A percentile compares a stretch with the other conserved stretches of the same genome.
These are phyloP conservation scores for Entomortierella chlamydospora DNA, from an alignment of 192 early-diverging fungal species.

Conservation along the genomic window DNA sequence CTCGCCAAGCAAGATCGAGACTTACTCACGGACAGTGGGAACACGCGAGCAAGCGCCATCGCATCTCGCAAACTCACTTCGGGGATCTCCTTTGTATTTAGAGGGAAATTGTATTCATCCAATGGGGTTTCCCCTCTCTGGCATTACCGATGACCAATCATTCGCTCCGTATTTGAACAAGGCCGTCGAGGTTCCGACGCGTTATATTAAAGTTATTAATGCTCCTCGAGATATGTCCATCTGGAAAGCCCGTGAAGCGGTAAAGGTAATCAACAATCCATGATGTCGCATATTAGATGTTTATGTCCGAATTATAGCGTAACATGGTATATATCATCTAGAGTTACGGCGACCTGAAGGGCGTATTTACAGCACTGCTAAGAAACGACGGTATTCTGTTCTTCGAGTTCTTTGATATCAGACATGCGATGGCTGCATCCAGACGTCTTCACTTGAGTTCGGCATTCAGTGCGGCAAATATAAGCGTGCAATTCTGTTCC, in stretches of 20 bases:
- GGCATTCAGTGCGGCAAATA: constrained; percentile 3
- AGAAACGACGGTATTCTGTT: constrained; percentile 45
- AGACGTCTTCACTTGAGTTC: constrained; percentile 12
- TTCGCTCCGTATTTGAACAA: background rate
- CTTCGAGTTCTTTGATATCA: constrained; percentile 61
- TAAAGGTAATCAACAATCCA: constrained; percentile 12
- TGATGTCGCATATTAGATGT: too few species aligned
- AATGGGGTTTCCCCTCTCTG: background rate
- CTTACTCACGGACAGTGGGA: background rate
- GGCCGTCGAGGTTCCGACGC: constrained; percentile 6
- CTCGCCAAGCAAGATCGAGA: background rate
- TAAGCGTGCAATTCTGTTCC: constrained; percentile 47
- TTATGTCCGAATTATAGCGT: background rate
- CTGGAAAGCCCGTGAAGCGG: constrained; percentile 31
- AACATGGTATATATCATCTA: background rate
- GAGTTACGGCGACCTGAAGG: constrained; percentile 54
- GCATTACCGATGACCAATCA: background rate
- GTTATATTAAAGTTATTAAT: constrained; percentile 27
- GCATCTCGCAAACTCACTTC: background rate
- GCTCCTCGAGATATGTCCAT: constrained; percentile 25
- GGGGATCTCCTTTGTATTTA: background rate
- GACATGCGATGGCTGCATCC: constrained; percentile 50
- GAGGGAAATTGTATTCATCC: background rate
- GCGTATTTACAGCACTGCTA: constrained; percentile 48
- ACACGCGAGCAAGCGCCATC: background rate